Percentiles rank a stretch among this genome's conserved stretches.
phyloP scores from a whole-genome alignment of 23 red algal genomes.

The Pyropia yezoensis region DNA sequence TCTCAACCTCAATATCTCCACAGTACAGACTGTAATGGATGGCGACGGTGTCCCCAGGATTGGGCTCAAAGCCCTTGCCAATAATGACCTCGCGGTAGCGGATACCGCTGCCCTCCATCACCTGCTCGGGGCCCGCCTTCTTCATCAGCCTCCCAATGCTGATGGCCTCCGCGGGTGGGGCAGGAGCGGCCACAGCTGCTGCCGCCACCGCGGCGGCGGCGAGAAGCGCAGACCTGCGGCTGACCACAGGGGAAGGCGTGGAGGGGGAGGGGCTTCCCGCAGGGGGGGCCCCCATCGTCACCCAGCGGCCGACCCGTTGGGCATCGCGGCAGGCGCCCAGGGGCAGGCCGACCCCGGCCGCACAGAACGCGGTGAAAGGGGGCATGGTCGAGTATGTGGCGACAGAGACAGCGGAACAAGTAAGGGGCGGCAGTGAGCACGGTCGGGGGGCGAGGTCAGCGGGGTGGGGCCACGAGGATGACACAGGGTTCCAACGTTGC shows the following conservation, averaged over 20 bases:
- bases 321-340: too few relatives aligned
- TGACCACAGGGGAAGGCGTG: neutral
- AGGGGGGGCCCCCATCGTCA: too few relatives aligned
- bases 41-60: slow-evolving; percentile 55
- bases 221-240: slow-evolving; percentile 19
- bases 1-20: slow-evolving; percentile 66
- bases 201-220: slow-evolving; percentile 7
- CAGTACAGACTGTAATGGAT: slow-evolving; percentile 74
- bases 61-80: slow-evolving; percentile 52
- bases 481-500: too few relatives aligned
- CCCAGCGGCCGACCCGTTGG: too few relatives aligned
- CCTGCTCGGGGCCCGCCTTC: slow-evolving; percentile 30
- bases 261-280: too few relatives aligned
- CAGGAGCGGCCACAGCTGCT: neutral
- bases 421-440: too few relatives aligned
- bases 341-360: too few relatives aligned
- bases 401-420: too few relatives aligned
- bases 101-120: slow-evolving; percentile 28
- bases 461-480: too few relatives aligned
- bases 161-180: slow-evolving; percentile 12
- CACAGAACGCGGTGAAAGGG: too few relatives aligned
- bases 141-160: slow-evolving; percentile 52
- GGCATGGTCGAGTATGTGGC: too few relatives aligned
- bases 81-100: slow-evolving; percentile 57
- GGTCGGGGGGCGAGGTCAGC: too few relatives aligned